Conservation (phyloP, 163 green algal species). For the Chlamydomonas reinhardtii region DNA sequence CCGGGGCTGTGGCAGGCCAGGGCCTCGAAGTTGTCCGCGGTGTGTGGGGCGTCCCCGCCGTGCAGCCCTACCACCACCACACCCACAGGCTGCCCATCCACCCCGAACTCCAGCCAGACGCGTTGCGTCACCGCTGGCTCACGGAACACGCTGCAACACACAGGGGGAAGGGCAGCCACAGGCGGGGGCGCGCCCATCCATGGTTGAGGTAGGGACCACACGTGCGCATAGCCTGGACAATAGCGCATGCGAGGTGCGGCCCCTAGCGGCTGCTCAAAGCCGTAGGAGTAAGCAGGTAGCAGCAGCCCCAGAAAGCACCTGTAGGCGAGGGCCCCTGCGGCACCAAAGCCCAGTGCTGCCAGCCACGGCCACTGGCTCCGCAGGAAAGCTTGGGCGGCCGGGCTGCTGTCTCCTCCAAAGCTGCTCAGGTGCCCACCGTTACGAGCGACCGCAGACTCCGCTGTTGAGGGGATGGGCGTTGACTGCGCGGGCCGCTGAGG, state of each 20-base stretch:
- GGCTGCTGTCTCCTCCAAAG: too few species aligned
- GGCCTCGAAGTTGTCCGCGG: slow-evolving; percentile 47
- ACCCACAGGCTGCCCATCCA: slow-evolving; percentile 22
- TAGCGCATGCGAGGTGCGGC: too few species aligned
- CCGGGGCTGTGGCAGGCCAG: slow-evolving; percentile 37
- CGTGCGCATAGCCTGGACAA: too few species aligned
- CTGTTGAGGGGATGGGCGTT: too few species aligned
- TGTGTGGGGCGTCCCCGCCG: slow-evolving; percentile 29
- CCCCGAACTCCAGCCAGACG: slow-evolving; percentile 50
- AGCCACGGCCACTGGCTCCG: slow-evolving; percentile 27
- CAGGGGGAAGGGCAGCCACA: too few species aligned
- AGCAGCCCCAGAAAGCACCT: slow-evolving; percentile 1
- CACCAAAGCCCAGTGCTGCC: neutral
- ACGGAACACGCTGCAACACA: slow-evolving; percentile 6
- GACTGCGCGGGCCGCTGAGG: too few species aligned
- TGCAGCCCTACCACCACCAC: slow-evolving; percentile 43
- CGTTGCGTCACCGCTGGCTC: slow-evolving; percentile 35
- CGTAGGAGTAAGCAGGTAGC: too few species aligned
- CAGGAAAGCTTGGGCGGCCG: neutral
- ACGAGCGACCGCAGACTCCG: too few species aligned
- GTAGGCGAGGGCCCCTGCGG: slow-evolving; percentile 13
- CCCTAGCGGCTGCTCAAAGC: too few species aligned
- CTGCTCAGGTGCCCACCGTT: too few species aligned
- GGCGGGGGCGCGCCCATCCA: too few species aligned
- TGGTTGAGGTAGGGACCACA: too few species aligned